Evolutionary conservation across 768 basidiomycete genomes (phyloP).

Genomic region (Jaapia argillacea): DNA sequence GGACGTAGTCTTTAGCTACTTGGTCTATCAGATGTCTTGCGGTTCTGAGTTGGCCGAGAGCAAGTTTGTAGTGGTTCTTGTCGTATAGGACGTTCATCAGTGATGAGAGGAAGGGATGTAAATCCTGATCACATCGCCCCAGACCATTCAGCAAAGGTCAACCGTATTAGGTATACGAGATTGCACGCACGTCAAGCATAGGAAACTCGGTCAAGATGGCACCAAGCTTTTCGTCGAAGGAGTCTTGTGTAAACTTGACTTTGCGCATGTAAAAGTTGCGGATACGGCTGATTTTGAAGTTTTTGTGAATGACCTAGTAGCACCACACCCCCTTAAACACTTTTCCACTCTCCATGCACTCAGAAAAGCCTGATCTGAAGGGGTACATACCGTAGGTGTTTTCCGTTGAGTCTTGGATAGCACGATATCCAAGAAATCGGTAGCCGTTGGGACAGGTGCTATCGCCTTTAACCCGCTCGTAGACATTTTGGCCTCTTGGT

Average conservation of each 20-base stretch:
- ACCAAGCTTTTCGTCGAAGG: constrained; percentile 91
- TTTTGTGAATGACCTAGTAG: constrained; percentile 90
- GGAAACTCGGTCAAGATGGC: constrained; percentile 95
- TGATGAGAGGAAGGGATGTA: constrained; percentile 93
- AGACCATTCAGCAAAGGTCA: constrained; percentile 1
- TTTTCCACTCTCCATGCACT: background rate
- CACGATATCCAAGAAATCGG: constrained; percentile 92
- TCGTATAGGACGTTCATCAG: constrained; percentile 98
- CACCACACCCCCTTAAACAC: background rate
- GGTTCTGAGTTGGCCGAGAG: constrained; percentile 92
- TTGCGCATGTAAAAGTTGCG: constrained; percentile 99
- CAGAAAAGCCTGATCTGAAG: no score
- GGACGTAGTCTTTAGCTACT: constrained; percentile 93
- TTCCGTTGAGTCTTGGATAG: constrained; percentile 92
- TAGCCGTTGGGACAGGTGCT: constrained; percentile 94
- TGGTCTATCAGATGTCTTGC: constrained; percentile 94
- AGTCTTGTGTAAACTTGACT: constrained; percentile 97
- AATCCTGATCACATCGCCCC: constrained; percentile 39
- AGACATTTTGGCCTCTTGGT: constrained; percentile 35
- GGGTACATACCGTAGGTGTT: constrained; percentile 73
- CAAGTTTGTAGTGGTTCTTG: constrained; percentile 99
- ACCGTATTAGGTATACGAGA: no score
- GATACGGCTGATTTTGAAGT: constrained; percentile 99
- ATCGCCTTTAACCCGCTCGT: constrained; percentile 93
- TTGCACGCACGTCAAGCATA: constrained; percentile 89